These are phyloP conservation scores for Leishmania tropica DNA, from an alignment of 208 protist genomes.

Conservation along the genomic window DNA sequence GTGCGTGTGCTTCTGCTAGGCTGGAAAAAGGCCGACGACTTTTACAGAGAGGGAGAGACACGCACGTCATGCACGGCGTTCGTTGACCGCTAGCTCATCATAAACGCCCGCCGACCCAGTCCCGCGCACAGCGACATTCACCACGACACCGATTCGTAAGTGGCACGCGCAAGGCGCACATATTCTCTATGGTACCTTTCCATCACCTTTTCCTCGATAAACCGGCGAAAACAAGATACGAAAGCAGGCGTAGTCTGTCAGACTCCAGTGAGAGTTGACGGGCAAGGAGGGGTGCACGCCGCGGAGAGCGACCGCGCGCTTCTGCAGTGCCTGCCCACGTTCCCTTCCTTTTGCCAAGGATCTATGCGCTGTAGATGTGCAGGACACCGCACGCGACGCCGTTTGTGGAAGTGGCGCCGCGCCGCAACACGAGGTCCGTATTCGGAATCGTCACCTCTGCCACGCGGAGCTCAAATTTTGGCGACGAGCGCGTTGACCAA, in stretches of 20 bases:
- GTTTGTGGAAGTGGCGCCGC: slow-evolving; percentile 57
- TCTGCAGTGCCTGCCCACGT: not conserved
- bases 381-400: slow-evolving; percentile 76
- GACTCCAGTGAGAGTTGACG: not conserved
- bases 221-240: not conserved
- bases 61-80: not conserved
- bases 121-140: not conserved
- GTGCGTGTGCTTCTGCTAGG: not conserved
- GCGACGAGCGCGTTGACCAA: slow-evolving; percentile 65
- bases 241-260: not conserved
- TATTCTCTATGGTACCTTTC: not conserved
- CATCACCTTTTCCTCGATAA: not conserved
- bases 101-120: not conserved
- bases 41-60: not conserved
- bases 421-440: slow-evolving; percentile 46
- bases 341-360: too few species aligned
- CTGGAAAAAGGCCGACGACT: not conserved
- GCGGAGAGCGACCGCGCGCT: not conserved
- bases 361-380: slow-evolving; percentile 56
- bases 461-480: slow-evolving; percentile 75
- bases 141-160: not conserved
- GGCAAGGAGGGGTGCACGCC: not conserved
- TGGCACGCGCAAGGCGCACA: not conserved
- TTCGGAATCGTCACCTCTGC: slow-evolving; percentile 82
- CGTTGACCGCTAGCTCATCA: not conserved